Conservation (phyloP, 176 grass and related monocot species). For the Coix lacrymajobi region DNA sequence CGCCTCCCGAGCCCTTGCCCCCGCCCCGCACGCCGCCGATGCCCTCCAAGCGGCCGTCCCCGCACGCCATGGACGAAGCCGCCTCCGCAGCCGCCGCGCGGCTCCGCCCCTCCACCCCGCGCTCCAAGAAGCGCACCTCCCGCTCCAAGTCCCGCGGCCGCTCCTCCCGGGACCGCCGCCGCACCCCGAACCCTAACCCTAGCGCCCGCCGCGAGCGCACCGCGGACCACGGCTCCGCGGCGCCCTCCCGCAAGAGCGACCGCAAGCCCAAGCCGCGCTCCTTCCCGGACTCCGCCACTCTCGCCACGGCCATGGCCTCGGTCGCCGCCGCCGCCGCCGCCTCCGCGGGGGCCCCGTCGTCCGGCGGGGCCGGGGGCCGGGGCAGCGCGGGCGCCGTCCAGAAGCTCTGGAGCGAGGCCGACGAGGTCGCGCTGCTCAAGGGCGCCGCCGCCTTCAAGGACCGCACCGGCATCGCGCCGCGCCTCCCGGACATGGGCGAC, state of each 20-base stretch:
- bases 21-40: conserved; percentile 31
- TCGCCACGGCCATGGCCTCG: conserved; percentile 18
- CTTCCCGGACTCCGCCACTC: conserved; percentile 22
- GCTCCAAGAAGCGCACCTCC: conserved; percentile 42
- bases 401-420: conserved; percentile 67
- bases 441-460: conserved; percentile 46
- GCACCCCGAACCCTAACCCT: conserved; percentile 39
- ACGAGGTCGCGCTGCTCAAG: conserved; percentile 54
- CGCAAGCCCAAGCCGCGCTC: conserved; percentile 13
- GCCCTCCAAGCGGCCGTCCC: conserved; percentile 38
- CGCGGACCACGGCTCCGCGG: background rate
- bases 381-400: background rate
- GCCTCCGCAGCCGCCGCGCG: conserved; percentile 4
- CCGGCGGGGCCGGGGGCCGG: background rate
- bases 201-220: conserved; percentile 16
- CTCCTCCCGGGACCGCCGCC: conserved; percentile 3
- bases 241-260: conserved; percentile 38
- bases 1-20: conserved; percentile 4
- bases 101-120: conserved; percentile 8
- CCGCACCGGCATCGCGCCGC: conserved; percentile 43
- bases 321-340: background rate
- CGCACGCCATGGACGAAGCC: conserved; percentile 25
- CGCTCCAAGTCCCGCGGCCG: conserved; percentile 21
- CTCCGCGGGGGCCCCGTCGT: background rate
- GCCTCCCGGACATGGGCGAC: conserved; percentile 33